phyloP scores from a whole-genome alignment of 2,329 filamentous ascomycete species.

The Sclerotinia sclerotiorum region DNA sequence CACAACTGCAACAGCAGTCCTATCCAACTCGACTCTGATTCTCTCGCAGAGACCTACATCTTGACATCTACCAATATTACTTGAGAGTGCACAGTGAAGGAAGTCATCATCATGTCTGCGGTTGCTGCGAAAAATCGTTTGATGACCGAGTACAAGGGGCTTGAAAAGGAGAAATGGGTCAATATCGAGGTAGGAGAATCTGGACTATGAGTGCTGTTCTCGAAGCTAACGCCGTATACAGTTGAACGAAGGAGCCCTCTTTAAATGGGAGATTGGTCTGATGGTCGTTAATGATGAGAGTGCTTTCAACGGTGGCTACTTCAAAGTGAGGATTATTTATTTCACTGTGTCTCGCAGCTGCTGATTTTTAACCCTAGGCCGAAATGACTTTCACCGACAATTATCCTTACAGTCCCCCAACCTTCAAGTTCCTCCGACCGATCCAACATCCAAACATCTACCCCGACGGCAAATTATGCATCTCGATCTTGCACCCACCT shows the following conservation, averaged over 20 bases:
- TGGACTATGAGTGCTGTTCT: neutral
- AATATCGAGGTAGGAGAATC: conserved; percentile 70
- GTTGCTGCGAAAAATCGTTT: conserved; percentile 72
- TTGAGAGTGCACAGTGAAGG: neutral
- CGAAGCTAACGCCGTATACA: conserved; percentile 27
- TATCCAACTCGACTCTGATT: neutral
- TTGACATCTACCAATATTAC: neutral
- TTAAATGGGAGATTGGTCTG: conserved; percentile 83
- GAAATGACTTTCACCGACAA: conserved; percentile 84
- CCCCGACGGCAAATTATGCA: conserved; percentile 84
- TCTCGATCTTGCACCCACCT: conserved; percentile 90
- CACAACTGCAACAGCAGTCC: neutral
- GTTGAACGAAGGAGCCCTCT: conserved; percentile 75
- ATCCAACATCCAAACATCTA: conserved; percentile 96
- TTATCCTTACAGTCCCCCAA: conserved; percentile 86
- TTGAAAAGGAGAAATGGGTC: conserved; percentile 91
- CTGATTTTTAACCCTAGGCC: conserved; percentile 50
- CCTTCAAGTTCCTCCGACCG: conserved; percentile 78
- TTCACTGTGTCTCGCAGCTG: neutral
- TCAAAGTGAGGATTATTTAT: conserved; percentile 54
- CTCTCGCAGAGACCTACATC: neutral
- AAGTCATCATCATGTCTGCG: conserved; percentile 28
- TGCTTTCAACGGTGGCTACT: conserved; percentile 88
- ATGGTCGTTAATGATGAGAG: conserved; percentile 93
- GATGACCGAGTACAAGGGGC: conserved; percentile 80